These are phyloP conservation scores for Cylindrotheca fusiformis DNA, from an alignment of 108 stramenopile species.

Conservation along the genomic window DNA sequence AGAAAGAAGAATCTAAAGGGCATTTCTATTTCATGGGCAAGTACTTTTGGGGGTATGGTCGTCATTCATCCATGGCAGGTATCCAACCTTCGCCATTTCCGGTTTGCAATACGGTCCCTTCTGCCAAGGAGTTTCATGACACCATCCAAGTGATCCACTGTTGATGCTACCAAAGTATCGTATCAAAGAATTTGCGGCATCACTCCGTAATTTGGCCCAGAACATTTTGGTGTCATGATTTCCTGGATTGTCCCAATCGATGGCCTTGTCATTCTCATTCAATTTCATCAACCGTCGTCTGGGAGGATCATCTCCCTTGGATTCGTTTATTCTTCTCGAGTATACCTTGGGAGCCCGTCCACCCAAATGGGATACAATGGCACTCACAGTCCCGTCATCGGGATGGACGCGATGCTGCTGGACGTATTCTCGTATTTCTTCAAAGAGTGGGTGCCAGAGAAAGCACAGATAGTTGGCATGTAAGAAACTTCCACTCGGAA, in stretches of 20 bases:
- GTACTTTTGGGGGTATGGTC: slow-evolving; percentile 32
- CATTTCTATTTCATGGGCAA: slow-evolving; percentile 23
- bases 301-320: slow-evolving; percentile 8
- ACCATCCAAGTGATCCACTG: slow-evolving; percentile 84
- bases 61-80: slow-evolving; percentile 51
- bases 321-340: slow-evolving; percentile 36
- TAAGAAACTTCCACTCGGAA: slow-evolving; percentile 44
- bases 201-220: slow-evolving; percentile 72
- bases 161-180: slow-evolving; percentile 85
- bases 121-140: slow-evolving; percentile 62
- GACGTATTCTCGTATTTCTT: slow-evolving; percentile 71
- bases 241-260: slow-evolving; percentile 39
- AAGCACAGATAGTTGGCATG: slow-evolving; percentile 80
- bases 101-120: slow-evolving; percentile 42
- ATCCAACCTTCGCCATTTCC: slow-evolving; percentile 40
- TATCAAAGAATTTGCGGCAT: slow-evolving; percentile 71
- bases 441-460: slow-evolving; percentile 85
- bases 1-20: too few relatives aligned
- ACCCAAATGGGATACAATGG: slow-evolving; percentile 70
- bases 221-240: slow-evolving; percentile 42
- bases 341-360: slow-evolving; percentile 75
- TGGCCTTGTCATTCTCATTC: slow-evolving; percentile 9
- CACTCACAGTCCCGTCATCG: slow-evolving; percentile 86
- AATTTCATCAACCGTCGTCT: slow-evolving; percentile 20
- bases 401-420: slow-evolving; percentile 74